Evolutionary conservation across 2,329 filamentous ascomycete species (phyloP).

Genomic region (Pestalotiopsis sp.): DNA sequence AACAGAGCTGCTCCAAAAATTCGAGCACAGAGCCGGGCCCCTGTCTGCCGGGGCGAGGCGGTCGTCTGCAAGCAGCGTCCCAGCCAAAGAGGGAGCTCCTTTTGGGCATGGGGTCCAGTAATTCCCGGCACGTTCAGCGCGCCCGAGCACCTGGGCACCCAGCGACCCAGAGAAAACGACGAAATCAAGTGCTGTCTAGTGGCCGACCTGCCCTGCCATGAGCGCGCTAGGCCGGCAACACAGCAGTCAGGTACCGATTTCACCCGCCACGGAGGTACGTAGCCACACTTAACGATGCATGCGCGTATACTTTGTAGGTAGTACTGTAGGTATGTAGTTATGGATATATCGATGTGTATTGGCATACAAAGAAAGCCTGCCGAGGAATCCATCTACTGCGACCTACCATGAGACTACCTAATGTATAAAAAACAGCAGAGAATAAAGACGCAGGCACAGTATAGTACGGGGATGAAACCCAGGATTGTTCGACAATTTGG

Average conservation of each 20-base stretch:
- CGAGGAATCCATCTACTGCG: no score
- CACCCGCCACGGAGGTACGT: background rate
- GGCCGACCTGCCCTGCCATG: background rate
- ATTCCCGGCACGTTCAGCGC: background rate
- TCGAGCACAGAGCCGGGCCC: background rate
- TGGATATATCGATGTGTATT: no score
- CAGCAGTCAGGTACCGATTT: background rate
- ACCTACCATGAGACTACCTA: no score
- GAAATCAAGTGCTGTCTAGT: background rate
- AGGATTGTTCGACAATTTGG: no score
- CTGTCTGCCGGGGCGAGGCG: background rate
- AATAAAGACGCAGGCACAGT: no score
- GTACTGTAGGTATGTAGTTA: no score
- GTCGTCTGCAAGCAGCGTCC: background rate
- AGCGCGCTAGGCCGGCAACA: constrained; percentile 1
- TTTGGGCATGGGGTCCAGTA: background rate
- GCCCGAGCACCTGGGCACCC: background rate
- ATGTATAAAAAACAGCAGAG: no score
- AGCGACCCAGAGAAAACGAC: background rate
- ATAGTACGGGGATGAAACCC: no score
- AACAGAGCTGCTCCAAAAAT: background rate
- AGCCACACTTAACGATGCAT: background rate
- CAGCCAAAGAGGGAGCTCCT: background rate
- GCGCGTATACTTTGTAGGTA: no score
- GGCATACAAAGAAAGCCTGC: no score